Conservation (phyloP, 768 basidiomycete species). For the Pleurotus platypus region DNA sequence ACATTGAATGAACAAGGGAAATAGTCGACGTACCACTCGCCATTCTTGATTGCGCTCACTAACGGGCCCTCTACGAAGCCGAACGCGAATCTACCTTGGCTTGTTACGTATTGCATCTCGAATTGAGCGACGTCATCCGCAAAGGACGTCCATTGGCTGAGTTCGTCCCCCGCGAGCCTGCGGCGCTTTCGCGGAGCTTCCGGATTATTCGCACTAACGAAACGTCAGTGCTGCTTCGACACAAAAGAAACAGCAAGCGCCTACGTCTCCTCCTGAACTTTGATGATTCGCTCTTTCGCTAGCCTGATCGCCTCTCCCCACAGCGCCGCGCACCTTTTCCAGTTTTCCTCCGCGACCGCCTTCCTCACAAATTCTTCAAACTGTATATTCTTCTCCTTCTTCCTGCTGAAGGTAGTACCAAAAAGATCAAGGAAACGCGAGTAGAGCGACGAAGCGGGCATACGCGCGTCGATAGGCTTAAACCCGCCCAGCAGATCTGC, state of each 20-base stretch:
- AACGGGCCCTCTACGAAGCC: slow-evolving; percentile 95
- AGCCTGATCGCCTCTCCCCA: slow-evolving; percentile 78
- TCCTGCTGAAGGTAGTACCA: slow-evolving; percentile 81
- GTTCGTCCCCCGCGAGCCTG: slow-evolving; percentile 40
- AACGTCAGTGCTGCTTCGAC: not conserved
- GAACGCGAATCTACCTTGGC: slow-evolving; percentile 88
- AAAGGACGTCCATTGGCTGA: slow-evolving; percentile 63
- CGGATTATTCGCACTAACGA: not conserved
- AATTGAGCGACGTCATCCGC: slow-evolving; percentile 71
- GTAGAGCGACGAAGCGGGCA: slow-evolving; percentile 71
- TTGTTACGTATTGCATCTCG: slow-evolving; percentile 84
- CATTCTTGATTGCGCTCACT: slow-evolving; percentile 82
- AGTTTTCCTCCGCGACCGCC: slow-evolving; percentile 78
- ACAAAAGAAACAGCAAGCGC: not conserved
- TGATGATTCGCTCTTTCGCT: slow-evolving; percentile 61
- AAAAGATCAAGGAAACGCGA: slow-evolving; percentile 78
- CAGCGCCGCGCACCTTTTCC: slow-evolving; percentile 78
- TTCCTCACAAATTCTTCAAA: slow-evolving; percentile 81
- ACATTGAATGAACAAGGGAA: not conserved
- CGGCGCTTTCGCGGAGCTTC: slow-evolving; percentile 64
- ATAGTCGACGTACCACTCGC: slow-evolving; percentile 73
- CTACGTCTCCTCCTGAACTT: slow-evolving; percentile 15
- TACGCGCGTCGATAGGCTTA: slow-evolving; percentile 88
- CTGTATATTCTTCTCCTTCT: slow-evolving; percentile 84
- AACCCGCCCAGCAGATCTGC: slow-evolving; percentile 93